phyloP scores from a whole-genome alignment of 1,284 basidiomycete genomes.

The Trametes versicolor region DNA sequence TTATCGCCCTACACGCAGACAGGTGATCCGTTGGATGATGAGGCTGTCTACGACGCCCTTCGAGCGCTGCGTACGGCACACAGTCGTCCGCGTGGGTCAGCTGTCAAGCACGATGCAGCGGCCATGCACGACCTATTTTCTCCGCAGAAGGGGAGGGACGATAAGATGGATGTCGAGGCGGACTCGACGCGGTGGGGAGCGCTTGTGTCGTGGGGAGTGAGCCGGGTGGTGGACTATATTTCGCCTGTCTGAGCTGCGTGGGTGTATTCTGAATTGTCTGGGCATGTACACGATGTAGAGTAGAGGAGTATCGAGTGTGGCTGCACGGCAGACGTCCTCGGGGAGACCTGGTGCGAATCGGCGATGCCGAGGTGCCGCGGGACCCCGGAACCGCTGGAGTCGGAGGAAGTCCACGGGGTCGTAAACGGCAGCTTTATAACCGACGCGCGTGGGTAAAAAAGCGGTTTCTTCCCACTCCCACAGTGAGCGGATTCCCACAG shows the following conservation, averaged over 20 bases:
- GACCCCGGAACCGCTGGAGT: conserved; percentile 36
- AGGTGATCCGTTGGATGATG: conserved; percentile 52
- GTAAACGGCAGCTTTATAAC: conserved; percentile 47
- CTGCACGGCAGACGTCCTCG: background rate
- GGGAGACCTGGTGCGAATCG: background rate
- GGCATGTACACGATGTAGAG: conserved; percentile 6
- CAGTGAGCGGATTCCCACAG: conserved; percentile 45
- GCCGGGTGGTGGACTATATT: conserved; percentile 38
- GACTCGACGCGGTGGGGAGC: conserved; percentile 31
- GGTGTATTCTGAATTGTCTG: conserved; percentile 3
- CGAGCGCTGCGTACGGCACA: conserved; percentile 45
- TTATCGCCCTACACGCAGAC: conserved; percentile 52
- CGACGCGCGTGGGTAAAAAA: conserved; percentile 48
- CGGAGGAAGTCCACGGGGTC: conserved; percentile 40
- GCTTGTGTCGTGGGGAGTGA: conserved; percentile 40
- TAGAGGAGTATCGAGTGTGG: conserved; percentile 12
- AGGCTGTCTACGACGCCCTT: conserved; percentile 52
- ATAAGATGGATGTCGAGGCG: conserved; percentile 38
- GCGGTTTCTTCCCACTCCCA: conserved; percentile 50
- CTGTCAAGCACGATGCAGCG: conserved; percentile 28
- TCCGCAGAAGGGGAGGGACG: conserved; percentile 34
- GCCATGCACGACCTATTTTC: conserved; percentile 39
- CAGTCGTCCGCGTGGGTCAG: conserved; percentile 32
- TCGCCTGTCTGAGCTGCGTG: conserved; percentile 32
- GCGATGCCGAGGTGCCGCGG: conserved; percentile 38